Base-by-base conservation (phyloP, 768 basidiomycete species). In the Tricholoma bakamatsutake region DNA sequence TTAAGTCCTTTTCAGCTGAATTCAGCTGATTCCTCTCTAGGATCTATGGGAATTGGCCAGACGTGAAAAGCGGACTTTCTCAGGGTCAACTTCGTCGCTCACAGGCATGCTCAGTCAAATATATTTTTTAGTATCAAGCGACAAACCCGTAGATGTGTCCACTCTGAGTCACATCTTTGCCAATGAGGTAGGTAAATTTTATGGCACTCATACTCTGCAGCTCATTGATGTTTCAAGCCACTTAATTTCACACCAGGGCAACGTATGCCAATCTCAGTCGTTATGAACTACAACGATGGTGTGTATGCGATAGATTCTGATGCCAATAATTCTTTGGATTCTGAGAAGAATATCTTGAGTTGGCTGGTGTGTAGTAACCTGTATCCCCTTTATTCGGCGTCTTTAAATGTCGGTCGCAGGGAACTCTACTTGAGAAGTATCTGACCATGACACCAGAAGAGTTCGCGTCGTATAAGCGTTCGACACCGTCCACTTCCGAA, bases 61-160 rank as follows among this genome's bases (percentile, higher is more conserved):
- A 60, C 67, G 71, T 42, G 76, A 90, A 57, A 69, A 77, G 0
- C 79, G 80, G 42, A 74, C 64, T 27, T 97, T 90, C 66, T 81
- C 82, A 2, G 96, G 95, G 3, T 95, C 92, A 3, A 98, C 95
- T 0, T 96, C 93, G 7, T 93, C 92, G 1, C 69, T 97, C 51
- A 87, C 92, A 0, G 85, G 88, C 34, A 83, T 94, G 63, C 76
- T 97, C 42, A 78, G 83, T 43, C 93, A 98, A 48, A 82, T 96
- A 15, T 98, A 97, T 66, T 92, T 93, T 65, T 76, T 93, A 15
- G 74, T 97, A 4, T 93, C 91, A 21, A 81, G 80, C 17, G 80
- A 86, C 59, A 87, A 83, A 62, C 69, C 71, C 0, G 78, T 93
- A 24, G 83, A 94, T 64, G 79, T 79, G 2, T 71, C 74, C 5